Percentiles rank a stretch among this genome's conserved stretches.
phyloP scores from a whole-genome alignment of 1,284 basidiomycete genomes.

The Ganoderma lucidum region DNA sequence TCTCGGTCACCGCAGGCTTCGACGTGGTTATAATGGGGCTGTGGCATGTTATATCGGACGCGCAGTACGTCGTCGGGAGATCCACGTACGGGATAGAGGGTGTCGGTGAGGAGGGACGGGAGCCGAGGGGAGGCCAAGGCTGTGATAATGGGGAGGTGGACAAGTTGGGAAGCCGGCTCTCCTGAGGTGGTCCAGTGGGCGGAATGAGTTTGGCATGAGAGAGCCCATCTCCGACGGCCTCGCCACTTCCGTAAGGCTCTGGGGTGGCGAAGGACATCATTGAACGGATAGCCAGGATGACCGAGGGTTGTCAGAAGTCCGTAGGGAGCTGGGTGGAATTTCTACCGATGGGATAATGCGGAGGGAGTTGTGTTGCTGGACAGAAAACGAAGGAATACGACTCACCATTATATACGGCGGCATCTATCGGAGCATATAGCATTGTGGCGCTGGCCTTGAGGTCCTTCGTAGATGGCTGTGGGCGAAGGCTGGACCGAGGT shows the following conservation, averaged over 20 bases:
- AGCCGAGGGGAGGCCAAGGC: not conserved
- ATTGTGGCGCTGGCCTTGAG: conserved; percentile 9
- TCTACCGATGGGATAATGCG: not conserved
- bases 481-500: conserved; percentile 10
- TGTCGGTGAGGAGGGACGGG: not conserved
- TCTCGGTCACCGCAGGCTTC: not conserved
- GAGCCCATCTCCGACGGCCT: not conserved
- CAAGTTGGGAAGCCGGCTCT: not conserved
- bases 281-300: not conserved
- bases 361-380: not conserved
- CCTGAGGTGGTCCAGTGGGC: not conserved
- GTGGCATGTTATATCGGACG: conserved; percentile 15
- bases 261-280: not conserved
- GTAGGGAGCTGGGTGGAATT: not conserved
- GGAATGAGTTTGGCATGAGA: not conserved
- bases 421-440: not conserved
- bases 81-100: not conserved
- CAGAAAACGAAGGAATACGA: not conserved
- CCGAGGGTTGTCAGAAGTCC: not conserved
- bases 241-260: conserved; percentile 1
- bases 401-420: conserved; percentile 7
- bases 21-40: not conserved
- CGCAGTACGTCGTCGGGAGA: not conserved
- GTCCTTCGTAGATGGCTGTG: conserved; percentile 15
- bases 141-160: not conserved